A percentile compares a stretch with the other conserved stretches of the same genome.
phyloP scores from a whole-genome alignment of 306 rosid genomes.

The Albizia julibrissin region DNA sequence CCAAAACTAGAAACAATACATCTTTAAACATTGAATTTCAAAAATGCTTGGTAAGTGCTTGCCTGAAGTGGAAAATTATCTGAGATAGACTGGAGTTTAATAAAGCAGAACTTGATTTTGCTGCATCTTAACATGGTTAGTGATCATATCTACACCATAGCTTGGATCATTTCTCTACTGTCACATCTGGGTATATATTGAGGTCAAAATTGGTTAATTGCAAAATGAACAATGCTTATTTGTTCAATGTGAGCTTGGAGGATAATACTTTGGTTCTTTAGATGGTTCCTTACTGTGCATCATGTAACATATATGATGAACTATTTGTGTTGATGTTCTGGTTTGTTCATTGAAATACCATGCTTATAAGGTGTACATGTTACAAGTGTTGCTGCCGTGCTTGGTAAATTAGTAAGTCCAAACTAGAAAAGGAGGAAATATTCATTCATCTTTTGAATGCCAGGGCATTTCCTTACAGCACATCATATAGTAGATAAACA shows the following conservation, averaged over 20 bases:
- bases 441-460: slow-evolving; percentile 1
- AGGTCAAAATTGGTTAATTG: neutral
- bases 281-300: neutral
- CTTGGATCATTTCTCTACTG: neutral
- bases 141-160: neutral
- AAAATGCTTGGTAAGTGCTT: neutral
- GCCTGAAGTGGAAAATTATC: slow-evolving; percentile 8
- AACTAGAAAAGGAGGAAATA: slow-evolving; percentile 1
- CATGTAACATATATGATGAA: neutral
- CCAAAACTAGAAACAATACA: neutral
- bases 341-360: slow-evolving; percentile 6
- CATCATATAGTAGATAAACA: slow-evolving; percentile 8
- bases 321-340: neutral
- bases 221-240: neutral
- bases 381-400: slow-evolving; percentile 1
- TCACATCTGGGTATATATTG: neutral
- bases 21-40: neutral
- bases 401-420: neutral
- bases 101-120: neutral
- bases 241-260: neutral
- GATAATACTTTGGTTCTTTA: neutral
- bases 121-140: neutral
- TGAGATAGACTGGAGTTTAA: neutral
- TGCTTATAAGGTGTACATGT: slow-evolving; percentile 3
- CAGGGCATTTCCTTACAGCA: neutral